Percentiles rank a stretch among this genome's conserved stretches.
phyloP scores from a whole-genome alignment of 768 basidiomycete species.

The Tulasnella sp. region DNA sequence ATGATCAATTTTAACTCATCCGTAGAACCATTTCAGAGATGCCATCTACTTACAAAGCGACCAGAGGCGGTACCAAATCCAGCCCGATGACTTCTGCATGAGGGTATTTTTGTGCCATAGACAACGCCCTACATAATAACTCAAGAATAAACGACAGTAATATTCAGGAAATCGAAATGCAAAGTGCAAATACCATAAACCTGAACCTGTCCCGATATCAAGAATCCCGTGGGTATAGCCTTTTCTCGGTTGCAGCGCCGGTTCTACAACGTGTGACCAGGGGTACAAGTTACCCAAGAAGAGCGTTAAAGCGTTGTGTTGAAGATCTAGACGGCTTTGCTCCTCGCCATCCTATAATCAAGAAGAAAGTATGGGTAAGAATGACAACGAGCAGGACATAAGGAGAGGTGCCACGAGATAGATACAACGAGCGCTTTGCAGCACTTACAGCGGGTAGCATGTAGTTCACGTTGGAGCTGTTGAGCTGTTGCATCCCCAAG shows the following conservation, averaged over 20 bases:
- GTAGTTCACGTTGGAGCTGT: slow-evolving; percentile 5
- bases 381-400: too few relatives aligned
- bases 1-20: not conserved
- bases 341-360: slow-evolving; percentile 7
- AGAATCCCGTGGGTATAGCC: slow-evolving; percentile 6
- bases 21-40: too few relatives aligned
- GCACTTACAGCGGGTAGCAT: slow-evolving; percentile 13
- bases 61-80: slow-evolving; percentile 8
- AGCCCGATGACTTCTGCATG: slow-evolving; percentile 13
- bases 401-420: too few relatives aligned
- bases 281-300: slow-evolving; percentile 10
- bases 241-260: not conserved
- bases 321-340: slow-evolving; percentile 11
- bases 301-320: not conserved
- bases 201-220: slow-evolving; percentile 10
- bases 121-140: slow-evolving; percentile 5
- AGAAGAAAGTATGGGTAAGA: not conserved
- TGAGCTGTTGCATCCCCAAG: slow-evolving; percentile 1
- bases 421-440: too few relatives aligned
- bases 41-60: slow-evolving; percentile 6
- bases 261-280: not conserved
- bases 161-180: not conserved
- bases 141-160: too few relatives aligned
- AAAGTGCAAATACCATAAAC: not conserved
- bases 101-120: slow-evolving; percentile 7